Evolutionary conservation across 306 rosid genomes (phyloP).

Genomic region (Mucuna pruriens): DNA sequence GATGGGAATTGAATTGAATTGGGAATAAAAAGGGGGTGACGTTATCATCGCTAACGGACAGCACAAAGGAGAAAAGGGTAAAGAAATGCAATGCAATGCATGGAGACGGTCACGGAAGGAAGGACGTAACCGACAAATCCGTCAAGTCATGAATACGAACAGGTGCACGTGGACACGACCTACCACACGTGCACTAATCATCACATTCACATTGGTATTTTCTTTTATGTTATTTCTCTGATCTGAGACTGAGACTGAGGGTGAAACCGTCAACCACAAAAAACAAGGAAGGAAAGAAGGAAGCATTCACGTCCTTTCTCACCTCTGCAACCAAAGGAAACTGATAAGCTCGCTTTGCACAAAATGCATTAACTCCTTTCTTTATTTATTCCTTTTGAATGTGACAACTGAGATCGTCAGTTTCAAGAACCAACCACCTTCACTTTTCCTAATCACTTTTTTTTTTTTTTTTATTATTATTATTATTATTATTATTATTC

Average conservation of each 20-base stretch:
- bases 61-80: constrained; percentile 1
- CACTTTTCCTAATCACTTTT: too few relatives aligned
- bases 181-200: constrained; percentile 95
- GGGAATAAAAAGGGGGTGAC: constrained; percentile 24
- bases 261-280: neutral
- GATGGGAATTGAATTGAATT: neutral
- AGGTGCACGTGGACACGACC: constrained; percentile 87
- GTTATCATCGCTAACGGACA: constrained; percentile 14
- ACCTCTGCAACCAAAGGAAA: neutral
- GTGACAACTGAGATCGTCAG: too few relatives aligned
- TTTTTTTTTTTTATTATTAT: too few relatives aligned
- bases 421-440: too few relatives aligned
- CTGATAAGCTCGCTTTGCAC: constrained; percentile 23
- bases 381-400: constrained; percentile 1
- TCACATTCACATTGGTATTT: too few relatives aligned
- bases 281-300: constrained; percentile 42
- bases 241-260: neutral
- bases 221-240: too few relatives aligned
- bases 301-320: constrained; percentile 18
- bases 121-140: constrained; percentile 44
- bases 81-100: too few relatives aligned
- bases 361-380: constrained; percentile 23
- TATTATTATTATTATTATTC: too few relatives aligned
- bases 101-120: too few relatives aligned
- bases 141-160: constrained; percentile 67